Evolutionary conservation across 2,329 filamentous ascomycete species (phyloP).

Genomic region (Myriangium duriaei): DNA sequence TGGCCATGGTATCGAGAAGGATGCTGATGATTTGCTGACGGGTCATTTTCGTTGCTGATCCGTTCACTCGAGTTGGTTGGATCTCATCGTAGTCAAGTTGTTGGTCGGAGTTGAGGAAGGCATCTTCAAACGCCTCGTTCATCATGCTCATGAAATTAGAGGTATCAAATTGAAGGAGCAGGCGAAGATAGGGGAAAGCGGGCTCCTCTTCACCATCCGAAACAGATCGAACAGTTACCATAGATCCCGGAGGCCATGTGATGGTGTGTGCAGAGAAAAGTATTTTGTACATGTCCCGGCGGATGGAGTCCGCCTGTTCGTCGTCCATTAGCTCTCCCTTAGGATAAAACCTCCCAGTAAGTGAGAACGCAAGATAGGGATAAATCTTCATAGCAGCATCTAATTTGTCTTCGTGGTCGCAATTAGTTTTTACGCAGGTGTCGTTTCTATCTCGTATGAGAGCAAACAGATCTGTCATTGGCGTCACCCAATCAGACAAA

Average conservation of each 20-base stretch:
- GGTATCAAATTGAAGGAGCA: conserved; percentile 78
- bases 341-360: conserved; percentile 86
- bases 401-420: conserved; percentile 45
- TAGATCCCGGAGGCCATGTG: conserved; percentile 56
- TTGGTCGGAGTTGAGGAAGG: conserved; percentile 72
- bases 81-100: conserved; percentile 48
- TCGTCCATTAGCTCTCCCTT: conserved; percentile 66
- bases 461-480: conserved; percentile 67
- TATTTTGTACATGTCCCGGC: conserved; percentile 83
- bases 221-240: conserved; percentile 43
- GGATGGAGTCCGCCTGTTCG: conserved; percentile 60
- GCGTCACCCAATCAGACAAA: conserved; percentile 78
- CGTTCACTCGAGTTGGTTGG: conserved; percentile 14
- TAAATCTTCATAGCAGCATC: conserved; percentile 77
- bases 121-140: conserved; percentile 94
- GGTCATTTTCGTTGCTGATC: conserved; percentile 34
- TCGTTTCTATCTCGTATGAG: conserved; percentile 33
- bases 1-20: conserved; percentile 77
- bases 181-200: conserved; percentile 71
- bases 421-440: conserved; percentile 33
- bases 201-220: conserved; percentile 46
- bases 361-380: conserved; percentile 80
- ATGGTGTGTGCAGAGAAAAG: conserved; percentile 76
- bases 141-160: conserved; percentile 87
- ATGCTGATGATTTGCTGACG: conserved; percentile 89